These are phyloP conservation scores for Cercospora sesami DNA, from an alignment of 2,329 filamentous ascomycete species.

Conservation along the genomic window DNA sequence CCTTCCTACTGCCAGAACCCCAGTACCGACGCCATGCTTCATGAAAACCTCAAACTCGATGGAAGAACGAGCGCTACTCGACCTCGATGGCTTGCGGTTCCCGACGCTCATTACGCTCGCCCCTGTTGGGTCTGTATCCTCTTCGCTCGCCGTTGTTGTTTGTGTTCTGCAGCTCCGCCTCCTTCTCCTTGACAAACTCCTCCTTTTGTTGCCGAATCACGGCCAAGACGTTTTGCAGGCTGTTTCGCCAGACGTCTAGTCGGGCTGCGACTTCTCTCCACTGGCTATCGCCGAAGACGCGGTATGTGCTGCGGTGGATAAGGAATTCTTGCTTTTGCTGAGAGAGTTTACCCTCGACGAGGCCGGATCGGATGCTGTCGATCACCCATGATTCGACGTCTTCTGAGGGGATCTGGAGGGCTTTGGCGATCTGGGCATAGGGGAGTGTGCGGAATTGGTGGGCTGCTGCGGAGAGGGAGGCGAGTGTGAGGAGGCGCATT, in stretches of 20 bases:
- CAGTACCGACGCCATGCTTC: constrained; percentile 17
- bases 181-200: constrained; percentile 73
- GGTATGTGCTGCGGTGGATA: constrained; percentile 93
- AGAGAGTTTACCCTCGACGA: constrained; percentile 94
- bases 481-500: constrained; percentile 92
- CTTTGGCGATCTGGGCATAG: constrained; percentile 79
- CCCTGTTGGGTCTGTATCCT: constrained; percentile 32
- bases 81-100: constrained; percentile 32
- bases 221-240: constrained; percentile 72
- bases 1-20: constrained; percentile 11
- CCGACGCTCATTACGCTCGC: constrained; percentile 30
- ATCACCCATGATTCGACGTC: constrained; percentile 99
- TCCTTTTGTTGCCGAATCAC: constrained; percentile 80
- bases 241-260: constrained; percentile 86
- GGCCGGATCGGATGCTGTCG: constrained; percentile 90
- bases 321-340: constrained; percentile 92
- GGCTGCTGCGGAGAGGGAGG: constrained; percentile 80
- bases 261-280: constrained; percentile 92
- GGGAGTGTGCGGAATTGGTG: constrained; percentile 78
- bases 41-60: constrained; percentile 5
- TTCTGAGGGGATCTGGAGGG: constrained; percentile 75
- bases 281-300: constrained; percentile 96
- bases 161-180: constrained; percentile 48
- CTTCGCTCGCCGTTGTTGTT: constrained; percentile 18
- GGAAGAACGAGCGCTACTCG: constrained; percentile 23